Conservation (phyloP, 1,284 basidiomycete genomes). For the Lentinula novae-zelandiae region DNA sequence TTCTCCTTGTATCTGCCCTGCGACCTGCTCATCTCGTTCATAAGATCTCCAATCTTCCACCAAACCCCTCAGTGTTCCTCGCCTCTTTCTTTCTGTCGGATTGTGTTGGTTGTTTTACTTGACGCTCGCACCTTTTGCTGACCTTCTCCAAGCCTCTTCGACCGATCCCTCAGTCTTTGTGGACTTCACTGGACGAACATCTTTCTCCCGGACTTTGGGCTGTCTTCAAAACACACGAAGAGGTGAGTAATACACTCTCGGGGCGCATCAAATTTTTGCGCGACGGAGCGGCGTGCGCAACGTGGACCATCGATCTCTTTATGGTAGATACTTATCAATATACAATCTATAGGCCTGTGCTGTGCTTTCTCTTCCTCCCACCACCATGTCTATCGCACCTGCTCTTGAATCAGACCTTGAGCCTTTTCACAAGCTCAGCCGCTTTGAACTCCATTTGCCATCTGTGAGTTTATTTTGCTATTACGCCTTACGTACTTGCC, state of each 20-base stretch:
- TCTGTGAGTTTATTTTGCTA: slow-evolving; percentile 26
- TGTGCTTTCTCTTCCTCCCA: slow-evolving; percentile 46
- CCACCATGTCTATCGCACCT: slow-evolving; percentile 43
- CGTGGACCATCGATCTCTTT: not conserved
- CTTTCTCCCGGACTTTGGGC: slow-evolving; percentile 40
- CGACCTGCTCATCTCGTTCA: slow-evolving; percentile 4
- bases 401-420: slow-evolving; percentile 61
- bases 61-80: slow-evolving; percentile 32
- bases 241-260: slow-evolving; percentile 36
- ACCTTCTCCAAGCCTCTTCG: not conserved
- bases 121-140: not conserved
- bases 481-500: slow-evolving; percentile 22
- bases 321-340: not conserved
- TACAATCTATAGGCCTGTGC: slow-evolving; percentile 41
- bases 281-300: not conserved
- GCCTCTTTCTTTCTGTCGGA: slow-evolving; percentile 24
- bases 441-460: slow-evolving; percentile 32
- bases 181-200: slow-evolving; percentile 36
- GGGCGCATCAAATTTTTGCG: slow-evolving; percentile 1
- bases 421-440: slow-evolving; percentile 49
- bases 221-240: slow-evolving; percentile 54
- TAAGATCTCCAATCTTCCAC: slow-evolving; percentile 32
- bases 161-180: slow-evolving; percentile 37
- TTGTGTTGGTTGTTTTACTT: slow-evolving; percentile 5
- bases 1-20: not conserved